Base-by-base conservation (phyloP, 2,329 filamentous ascomycete genomes). In the Aureobasidium sp. region DNA sequence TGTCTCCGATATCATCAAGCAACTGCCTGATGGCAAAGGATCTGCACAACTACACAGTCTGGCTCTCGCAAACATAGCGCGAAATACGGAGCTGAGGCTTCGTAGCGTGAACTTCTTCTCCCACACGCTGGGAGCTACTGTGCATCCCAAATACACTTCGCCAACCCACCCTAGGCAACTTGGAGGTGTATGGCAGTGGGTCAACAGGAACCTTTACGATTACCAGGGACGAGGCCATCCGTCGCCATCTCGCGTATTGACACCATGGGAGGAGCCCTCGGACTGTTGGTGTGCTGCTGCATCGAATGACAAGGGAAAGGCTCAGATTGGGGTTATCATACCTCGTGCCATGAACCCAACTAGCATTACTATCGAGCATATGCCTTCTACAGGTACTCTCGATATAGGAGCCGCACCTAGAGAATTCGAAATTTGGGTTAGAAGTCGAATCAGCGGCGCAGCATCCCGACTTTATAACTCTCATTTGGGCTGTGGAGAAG, bases 221-320 rank as follows among this genome's bases (percentile, higher is more conserved):
- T 60, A 31, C 17, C 31, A 60, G 12, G 57, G 57, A n/a, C 57
- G 57, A 20, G 45, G 57, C 5, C 44, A 60, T 51, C 57, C 57
- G 42, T 60, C 57, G 17, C 44, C 57, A 11, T 39, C 12, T 15
- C 73, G 79, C 0, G 90, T 88, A 0, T 79, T 96, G 2, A 71
- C 75, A 1, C 75, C 79, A 3, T 96, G 92, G 91, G 78, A 86
- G 11, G 89, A 96, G 53, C 82, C 87, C 37, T 90, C 89, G 22
- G 89, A 97, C 65, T 95, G 91, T 74, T 97, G 91, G 89, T 97
- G 93, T 73, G 86, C 87, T 5, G 74, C 77, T 11, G 70, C 73
- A 56, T 80, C 78, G 70, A 62, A 65, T 12, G 75, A 79, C 17
- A 79, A 79, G 8, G 79, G 81, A 53, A 84, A 85, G 41, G 84